Evolutionary conservation across 1,284 basidiomycete genomes (phyloP).

Genomic region (Ceratobasidium sp.): DNA sequence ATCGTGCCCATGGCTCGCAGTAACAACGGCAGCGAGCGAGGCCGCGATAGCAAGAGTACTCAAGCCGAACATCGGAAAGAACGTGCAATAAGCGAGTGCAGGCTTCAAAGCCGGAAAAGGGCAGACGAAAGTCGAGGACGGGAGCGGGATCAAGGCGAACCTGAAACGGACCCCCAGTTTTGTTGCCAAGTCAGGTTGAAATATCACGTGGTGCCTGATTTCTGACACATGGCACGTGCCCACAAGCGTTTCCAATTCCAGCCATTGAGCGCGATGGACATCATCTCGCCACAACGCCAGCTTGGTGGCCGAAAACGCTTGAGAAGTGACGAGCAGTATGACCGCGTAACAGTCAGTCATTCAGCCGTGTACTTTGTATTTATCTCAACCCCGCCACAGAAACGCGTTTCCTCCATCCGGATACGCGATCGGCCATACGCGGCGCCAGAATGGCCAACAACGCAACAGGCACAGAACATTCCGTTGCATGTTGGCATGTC

Average conservation of each 20-base stretch:
- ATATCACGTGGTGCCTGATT: background rate
- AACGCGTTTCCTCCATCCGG: conserved; percentile 5
- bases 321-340: conserved; percentile 29
- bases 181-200: conserved; percentile 10
- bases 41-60: conserved; percentile 32
- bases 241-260: background rate
- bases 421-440: conserved; percentile 19
- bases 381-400: background rate
- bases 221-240: conserved; percentile 24
- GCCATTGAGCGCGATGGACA: conserved; percentile 19
- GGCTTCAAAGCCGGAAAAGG: conserved; percentile 3
- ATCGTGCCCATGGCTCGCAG: conserved; percentile 27
- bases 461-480: conserved; percentile 4
- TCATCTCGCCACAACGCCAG: conserved; percentile 23
- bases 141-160: conserved; percentile 1
- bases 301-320: conserved; percentile 25
- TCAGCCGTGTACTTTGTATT: too few species aligned
- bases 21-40: conserved; percentile 22
- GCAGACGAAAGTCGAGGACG: background rate
- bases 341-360: conserved; percentile 15
- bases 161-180: conserved; percentile 22
- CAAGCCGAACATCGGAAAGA: conserved; percentile 22
- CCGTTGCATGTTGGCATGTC: background rate
- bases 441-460: background rate
- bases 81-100: conserved; percentile 23